phyloP scores from a whole-genome alignment of 2,329 filamentous ascomycete species.

The Cercospora sp. region DNA sequence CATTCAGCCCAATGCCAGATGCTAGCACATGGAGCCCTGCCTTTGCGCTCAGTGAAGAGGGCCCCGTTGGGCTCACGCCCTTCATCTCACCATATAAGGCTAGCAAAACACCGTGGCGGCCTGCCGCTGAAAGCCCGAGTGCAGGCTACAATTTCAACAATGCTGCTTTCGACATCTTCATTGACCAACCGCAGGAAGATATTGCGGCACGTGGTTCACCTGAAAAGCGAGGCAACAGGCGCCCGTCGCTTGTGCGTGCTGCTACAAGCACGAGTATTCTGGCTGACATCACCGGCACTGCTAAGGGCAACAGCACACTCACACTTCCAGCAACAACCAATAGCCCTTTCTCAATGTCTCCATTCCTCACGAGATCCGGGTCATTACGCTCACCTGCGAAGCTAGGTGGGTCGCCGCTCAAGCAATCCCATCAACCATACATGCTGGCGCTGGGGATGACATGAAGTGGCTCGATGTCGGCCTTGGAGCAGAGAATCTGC shows the following conservation, averaged over 20 bases:
- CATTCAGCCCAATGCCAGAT: conserved; percentile 50
- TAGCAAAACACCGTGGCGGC: conserved; percentile 40
- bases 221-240: conserved; percentile 63
- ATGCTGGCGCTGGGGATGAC: conserved; percentile 15
- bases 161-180: conserved; percentile 62
- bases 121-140: conserved; percentile 30
- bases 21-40: conserved; percentile 66
- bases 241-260: conserved; percentile 63
- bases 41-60: conserved; percentile 67
- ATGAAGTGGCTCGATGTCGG: conserved; percentile 36
- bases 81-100: conserved; percentile 38
- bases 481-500: conserved; percentile 29
- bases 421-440: conserved; percentile 33
- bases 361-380: conserved; percentile 32
- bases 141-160: conserved; percentile 32
- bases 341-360: conserved; percentile 38
- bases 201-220: conserved; percentile 63
- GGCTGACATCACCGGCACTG: conserved; percentile 59
- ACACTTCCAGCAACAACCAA: conserved; percentile 30
- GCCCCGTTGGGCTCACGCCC: conserved; percentile 52
- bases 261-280: conserved; percentile 63
- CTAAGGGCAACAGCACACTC: conserved; percentile 50
- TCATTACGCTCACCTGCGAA: conserved; percentile 33
- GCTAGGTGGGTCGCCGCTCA: conserved; percentile 38
- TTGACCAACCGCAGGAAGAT: conserved; percentile 39